Evolutionary conservation across 768 basidiomycete species (phyloP).

Genomic region (Leucosporidium creatinivorum): DNA sequence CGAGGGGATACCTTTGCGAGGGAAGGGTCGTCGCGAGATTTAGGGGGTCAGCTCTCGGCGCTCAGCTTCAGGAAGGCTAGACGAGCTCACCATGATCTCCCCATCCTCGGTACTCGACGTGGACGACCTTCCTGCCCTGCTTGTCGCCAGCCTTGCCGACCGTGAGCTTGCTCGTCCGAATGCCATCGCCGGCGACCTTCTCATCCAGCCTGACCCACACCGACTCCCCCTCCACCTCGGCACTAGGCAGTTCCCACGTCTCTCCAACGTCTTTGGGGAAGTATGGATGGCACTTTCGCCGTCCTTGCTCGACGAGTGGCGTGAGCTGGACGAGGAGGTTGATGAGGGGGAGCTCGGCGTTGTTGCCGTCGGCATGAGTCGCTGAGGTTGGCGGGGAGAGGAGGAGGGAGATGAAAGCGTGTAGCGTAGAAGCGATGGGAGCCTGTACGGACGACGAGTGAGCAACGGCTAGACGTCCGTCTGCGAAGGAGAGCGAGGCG

Average conservation of each 20-base stretch:
- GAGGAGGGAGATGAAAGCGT: conserved; percentile 68
- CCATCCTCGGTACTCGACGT: conserved; percentile 35
- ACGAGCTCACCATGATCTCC: conserved; percentile 52
- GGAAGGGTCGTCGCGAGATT: neutral
- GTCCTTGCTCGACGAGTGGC: conserved; percentile 59
- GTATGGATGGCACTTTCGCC: conserved; percentile 68
- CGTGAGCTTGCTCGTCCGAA: conserved; percentile 22
- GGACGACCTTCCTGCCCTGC: conserved; percentile 13
- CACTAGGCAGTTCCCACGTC: conserved; percentile 39
- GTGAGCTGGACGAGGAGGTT: conserved; percentile 74
- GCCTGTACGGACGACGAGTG: conserved; percentile 43
- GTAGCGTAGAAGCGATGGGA: conserved; percentile 60
- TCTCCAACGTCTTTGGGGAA: conserved; percentile 60
- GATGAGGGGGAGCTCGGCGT: conserved; percentile 22
- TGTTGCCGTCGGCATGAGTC: conserved; percentile 38
- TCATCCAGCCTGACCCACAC: conserved; percentile 19
- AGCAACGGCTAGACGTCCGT: no score
- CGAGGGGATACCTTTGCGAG: conserved; percentile 15
- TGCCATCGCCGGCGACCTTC: conserved; percentile 12
- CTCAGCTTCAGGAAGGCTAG: conserved; percentile 44
- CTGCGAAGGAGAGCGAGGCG: neutral
- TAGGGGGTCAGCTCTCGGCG: neutral
- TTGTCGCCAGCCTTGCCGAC: neutral
- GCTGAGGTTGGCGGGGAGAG: conserved; percentile 37
- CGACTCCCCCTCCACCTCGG: conserved; percentile 40